A percentile compares a stretch with the other conserved stretches of the same genome.
These are phyloP conservation scores for Telopea speciosissima DNA, from an alignment of 177 flowering plant genomes.

Conservation along the genomic window DNA sequence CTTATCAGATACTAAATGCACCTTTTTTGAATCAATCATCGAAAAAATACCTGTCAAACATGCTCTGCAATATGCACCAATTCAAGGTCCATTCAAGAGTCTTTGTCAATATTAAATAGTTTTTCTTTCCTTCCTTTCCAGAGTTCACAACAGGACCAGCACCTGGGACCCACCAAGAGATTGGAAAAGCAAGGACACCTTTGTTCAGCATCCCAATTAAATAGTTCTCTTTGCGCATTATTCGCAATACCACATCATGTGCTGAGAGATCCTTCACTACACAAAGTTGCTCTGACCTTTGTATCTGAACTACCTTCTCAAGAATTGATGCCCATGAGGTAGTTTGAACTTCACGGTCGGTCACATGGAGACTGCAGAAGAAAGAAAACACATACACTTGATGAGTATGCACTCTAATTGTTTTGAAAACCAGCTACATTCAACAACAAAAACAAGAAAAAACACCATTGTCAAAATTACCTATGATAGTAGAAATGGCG, in stretches of 20 bases:
- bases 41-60: conserved; percentile 85
- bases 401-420: neutral
- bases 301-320: conserved; percentile 78
- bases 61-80: conserved; percentile 97
- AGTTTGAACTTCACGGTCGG: conserved; percentile 84
- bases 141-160: conserved; percentile 66
- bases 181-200: conserved; percentile 86
- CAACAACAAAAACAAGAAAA: too few relatives aligned
- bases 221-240: conserved; percentile 98
- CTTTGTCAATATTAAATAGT: conserved; percentile 64
- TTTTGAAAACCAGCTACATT: neutral
- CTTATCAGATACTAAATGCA: too few relatives aligned
- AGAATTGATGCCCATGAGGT: conserved; percentile 89
- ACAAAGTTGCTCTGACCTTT: conserved; percentile 67
- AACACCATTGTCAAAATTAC: conserved; percentile 30
- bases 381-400: neutral
- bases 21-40: neutral
- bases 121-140: conserved; percentile 40
- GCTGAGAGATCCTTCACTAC: conserved; percentile 88
- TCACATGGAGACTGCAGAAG: conserved; percentile 74
- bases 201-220: conserved; percentile 97
- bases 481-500: conserved; percentile 80
- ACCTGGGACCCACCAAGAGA: conserved; percentile 84
- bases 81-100: conserved; percentile 95
- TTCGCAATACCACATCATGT: conserved; percentile 88